Evolutionary conservation across 106 monocot genomes (phyloP).

Genomic region (Acanthochlamys bracteata): DNA sequence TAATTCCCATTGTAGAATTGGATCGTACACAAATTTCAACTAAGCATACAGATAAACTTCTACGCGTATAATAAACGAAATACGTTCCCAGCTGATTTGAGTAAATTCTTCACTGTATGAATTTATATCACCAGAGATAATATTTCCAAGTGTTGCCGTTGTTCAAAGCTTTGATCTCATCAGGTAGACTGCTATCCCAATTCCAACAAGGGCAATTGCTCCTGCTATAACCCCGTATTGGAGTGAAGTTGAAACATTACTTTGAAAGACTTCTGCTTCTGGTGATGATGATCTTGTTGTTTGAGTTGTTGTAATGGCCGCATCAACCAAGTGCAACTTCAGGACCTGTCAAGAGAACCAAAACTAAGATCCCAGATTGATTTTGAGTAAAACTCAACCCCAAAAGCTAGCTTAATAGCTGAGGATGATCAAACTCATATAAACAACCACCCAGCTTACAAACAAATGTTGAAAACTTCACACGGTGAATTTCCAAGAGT

Average conservation of each 20-base stretch:
- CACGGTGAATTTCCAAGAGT: neutral
- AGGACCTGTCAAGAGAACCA: conserved; percentile 32
- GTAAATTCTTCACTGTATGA: too few relatives aligned
- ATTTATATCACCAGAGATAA: too few relatives aligned
- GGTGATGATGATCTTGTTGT: conserved; percentile 3
- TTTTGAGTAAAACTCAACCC: neutral
- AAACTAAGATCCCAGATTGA: neutral
- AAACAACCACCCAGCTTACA: neutral
- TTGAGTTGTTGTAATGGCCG: conserved; percentile 6
- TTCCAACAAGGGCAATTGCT: conserved; percentile 26
- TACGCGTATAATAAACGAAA: too few relatives aligned
- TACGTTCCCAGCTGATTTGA: too few relatives aligned
- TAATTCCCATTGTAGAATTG: too few relatives aligned
- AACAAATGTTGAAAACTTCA: neutral
- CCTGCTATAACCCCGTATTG: conserved; percentile 29
- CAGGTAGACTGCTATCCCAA: conserved; percentile 30
- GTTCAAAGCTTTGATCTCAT: conserved; percentile 1
- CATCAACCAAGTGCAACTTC: conserved; percentile 44
- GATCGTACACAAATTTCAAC: too few relatives aligned
- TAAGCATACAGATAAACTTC: too few relatives aligned
- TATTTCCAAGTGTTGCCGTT: too few relatives aligned
- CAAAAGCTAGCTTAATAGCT: too few relatives aligned
- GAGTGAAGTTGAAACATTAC: conserved; percentile 12
- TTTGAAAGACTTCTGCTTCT: conserved; percentile 11
- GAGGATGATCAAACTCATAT: neutral